phyloP scores from a whole-genome alignment of 306 rosid species.

The Trifolium pratense region DNA sequence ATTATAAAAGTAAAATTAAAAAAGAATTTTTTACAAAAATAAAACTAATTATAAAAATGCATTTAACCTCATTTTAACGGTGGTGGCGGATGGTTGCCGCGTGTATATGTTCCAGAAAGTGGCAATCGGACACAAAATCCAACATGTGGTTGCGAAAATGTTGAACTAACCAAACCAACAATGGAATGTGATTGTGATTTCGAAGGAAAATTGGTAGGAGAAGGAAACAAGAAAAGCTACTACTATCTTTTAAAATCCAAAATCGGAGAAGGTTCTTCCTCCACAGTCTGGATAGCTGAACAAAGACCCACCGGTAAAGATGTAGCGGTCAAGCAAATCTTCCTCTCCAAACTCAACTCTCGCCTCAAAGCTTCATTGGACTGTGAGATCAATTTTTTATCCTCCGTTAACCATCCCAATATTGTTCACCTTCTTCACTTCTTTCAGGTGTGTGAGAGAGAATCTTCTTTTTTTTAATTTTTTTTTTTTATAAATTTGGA shows the following conservation, averaged over 20 bases:
- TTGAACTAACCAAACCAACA: not conserved
- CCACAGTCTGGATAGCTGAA: slow-evolving; percentile 58
- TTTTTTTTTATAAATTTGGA: not conserved
- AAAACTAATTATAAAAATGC: no score
- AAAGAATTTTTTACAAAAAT: no score
- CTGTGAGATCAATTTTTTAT: slow-evolving; percentile 60
- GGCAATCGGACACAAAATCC: not conserved
- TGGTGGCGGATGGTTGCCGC: not conserved
- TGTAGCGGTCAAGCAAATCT: slow-evolving; percentile 64
- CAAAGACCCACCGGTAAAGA: slow-evolving; percentile 40
- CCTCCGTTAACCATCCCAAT: slow-evolving; percentile 65
- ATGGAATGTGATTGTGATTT: not conserved
- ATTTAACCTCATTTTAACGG: not conserved
- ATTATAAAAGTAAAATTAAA: no score
- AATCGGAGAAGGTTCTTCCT: slow-evolving; percentile 47
- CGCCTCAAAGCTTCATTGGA: slow-evolving; percentile 49
- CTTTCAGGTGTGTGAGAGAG: slow-evolving; percentile 52
- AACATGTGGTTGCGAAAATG: not conserved
- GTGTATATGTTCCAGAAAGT: not conserved
- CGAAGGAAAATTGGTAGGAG: not conserved
- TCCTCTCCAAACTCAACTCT: slow-evolving; percentile 52
- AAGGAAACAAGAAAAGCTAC: not conserved
- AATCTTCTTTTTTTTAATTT: not conserved
- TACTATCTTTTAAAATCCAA: not conserved
- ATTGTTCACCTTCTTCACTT: slow-evolving; percentile 54